A percentile compares a stretch with the other conserved stretches of the same genome.
Evolutionary conservation across 805 yeast genomes (phyloP).

Genomic region (Wickerhamiella cacticola): DNA sequence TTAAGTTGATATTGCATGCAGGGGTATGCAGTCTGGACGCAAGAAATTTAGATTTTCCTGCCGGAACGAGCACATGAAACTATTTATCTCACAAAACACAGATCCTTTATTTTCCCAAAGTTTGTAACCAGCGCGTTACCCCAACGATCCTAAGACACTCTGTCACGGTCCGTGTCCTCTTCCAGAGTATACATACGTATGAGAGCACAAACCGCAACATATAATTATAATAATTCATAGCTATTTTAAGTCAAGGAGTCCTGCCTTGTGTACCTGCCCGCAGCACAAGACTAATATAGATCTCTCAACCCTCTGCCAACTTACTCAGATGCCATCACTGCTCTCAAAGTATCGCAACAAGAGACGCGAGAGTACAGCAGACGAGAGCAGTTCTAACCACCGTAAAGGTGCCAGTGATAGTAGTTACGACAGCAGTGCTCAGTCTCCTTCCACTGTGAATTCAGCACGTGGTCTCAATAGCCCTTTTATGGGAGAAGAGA

Average conservation of each 20-base stretch:
- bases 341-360: slow-evolving; percentile 20
- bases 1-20: neutral
- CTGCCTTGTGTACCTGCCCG: neutral
- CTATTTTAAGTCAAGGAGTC: neutral
- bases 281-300: neutral
- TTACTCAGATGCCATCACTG: slow-evolving; percentile 16
- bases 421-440: slow-evolving; percentile 7
- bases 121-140: neutral
- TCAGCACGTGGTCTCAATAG: slow-evolving; percentile 11
- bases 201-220: neutral
- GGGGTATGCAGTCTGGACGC: slow-evolving; percentile 6
- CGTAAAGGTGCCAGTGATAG: slow-evolving; percentile 9
- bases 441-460: slow-evolving; percentile 5
- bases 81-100: neutral
- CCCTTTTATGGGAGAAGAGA: slow-evolving; percentile 13
- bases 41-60: neutral
- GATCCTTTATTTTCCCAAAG: neutral
- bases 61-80: neutral
- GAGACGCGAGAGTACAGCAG: slow-evolving; percentile 21
- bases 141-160: neutral
- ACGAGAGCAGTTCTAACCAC: slow-evolving; percentile 10
- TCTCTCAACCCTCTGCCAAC: neutral
- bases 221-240: neutral
- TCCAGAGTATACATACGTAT: neutral
- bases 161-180: neutral